Percentiles rank a stretch among this genome's conserved stretches.
phyloP scores from a whole-genome alignment of 768 basidiomycete genomes.

The Guyanaporus albipodus region DNA sequence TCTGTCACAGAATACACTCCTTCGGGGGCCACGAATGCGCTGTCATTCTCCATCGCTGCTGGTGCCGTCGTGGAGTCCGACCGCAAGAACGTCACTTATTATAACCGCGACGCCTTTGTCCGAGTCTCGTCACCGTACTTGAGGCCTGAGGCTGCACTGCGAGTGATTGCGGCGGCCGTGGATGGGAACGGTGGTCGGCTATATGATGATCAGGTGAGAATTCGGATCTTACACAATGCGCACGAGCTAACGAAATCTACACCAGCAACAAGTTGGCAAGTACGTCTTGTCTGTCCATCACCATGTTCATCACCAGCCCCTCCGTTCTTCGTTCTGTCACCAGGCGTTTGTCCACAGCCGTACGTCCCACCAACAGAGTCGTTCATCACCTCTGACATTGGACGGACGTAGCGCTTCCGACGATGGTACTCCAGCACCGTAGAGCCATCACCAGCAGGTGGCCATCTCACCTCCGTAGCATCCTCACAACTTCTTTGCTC shows the following conservation, averaged over 20 bases:
- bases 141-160: too few species aligned
- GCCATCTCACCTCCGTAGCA: constrained; percentile 69
- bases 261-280: not conserved
- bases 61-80: constrained; percentile 6
- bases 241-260: constrained; percentile 1
- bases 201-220: not conserved
- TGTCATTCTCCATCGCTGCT: constrained; percentile 68
- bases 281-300: constrained; percentile 10
- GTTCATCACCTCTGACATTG: not conserved
- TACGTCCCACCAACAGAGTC: constrained; percentile 7
- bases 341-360: constrained; percentile 17
- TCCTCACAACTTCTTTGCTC: constrained; percentile 60
- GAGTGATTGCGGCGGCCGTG: not conserved
- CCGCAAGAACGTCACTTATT: constrained; percentile 14
- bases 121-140: too few species aligned
- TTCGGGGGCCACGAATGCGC: constrained; percentile 84
- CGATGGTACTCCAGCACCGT: constrained; percentile 47
- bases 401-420: constrained; percentile 6
- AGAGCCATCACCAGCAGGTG: constrained; percentile 75
- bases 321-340: constrained; percentile 17
- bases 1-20: constrained; percentile 87
- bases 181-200: constrained; percentile 7
- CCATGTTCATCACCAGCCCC: constrained; percentile 19
- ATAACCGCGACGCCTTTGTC: not conserved
- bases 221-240: constrained; percentile 27